A percentile compares a stretch with the other conserved stretches of the same genome.
These are phyloP conservation scores for Taphrina confusa DNA, from an alignment of 1,139 yeast genomes.

Conservation along the genomic window DNA sequence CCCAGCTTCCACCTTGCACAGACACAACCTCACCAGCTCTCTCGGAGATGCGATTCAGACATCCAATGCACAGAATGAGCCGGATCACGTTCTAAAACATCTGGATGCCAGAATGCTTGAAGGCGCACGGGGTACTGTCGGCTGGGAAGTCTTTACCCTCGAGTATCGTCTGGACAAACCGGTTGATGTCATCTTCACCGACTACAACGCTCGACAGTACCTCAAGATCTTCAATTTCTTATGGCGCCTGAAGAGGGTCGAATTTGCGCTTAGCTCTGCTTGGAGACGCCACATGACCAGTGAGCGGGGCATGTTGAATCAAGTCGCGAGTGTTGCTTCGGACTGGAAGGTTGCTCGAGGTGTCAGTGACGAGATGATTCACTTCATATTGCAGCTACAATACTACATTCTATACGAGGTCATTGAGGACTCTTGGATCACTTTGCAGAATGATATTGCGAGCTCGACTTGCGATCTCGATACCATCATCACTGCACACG, in stretches of 20 bases:
- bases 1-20: slow-evolving; percentile 63
- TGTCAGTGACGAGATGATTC: slow-evolving; percentile 47
- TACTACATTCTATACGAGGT: slow-evolving; percentile 48
- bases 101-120: slow-evolving; percentile 80
- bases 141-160: slow-evolving; percentile 91
- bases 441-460: slow-evolving; percentile 44
- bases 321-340: slow-evolving; percentile 21
- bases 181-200: slow-evolving; percentile 50
- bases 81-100: slow-evolving; percentile 52
- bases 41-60: slow-evolving; percentile 66
- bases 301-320: slow-evolving; percentile 41
- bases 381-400: slow-evolving; percentile 48
- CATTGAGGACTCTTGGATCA: slow-evolving; percentile 49
- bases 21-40: slow-evolving; percentile 66
- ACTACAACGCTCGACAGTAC: slow-evolving; percentile 58
- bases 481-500: slow-evolving; percentile 47
- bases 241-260: slow-evolving; percentile 73
- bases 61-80: slow-evolving; percentile 60
- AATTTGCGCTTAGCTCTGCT: slow-evolving; percentile 53
- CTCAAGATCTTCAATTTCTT: slow-evolving; percentile 79
- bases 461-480: slow-evolving; percentile 46
- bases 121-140: slow-evolving; percentile 61
- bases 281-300: slow-evolving; percentile 51
- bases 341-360: slow-evolving; percentile 45
- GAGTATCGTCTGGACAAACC: slow-evolving; percentile 71